Evolutionary conservation across 2,329 filamentous ascomycete species (phyloP).

Genomic region (Clonostachys byssicola): DNA sequence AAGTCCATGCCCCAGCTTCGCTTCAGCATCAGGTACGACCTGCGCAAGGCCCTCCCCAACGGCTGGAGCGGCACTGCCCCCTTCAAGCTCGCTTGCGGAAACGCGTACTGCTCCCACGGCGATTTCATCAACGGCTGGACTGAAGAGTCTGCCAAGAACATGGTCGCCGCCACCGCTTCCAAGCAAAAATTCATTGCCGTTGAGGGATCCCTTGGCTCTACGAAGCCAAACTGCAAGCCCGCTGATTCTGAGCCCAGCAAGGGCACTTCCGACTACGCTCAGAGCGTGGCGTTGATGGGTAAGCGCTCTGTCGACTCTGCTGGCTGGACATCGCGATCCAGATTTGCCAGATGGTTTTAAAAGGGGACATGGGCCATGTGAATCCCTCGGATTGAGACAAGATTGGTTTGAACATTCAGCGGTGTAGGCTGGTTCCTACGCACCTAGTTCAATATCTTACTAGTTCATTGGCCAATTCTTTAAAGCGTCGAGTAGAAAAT

Average conservation of each 20-base stretch:
- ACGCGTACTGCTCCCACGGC: slow-evolving; percentile 31
- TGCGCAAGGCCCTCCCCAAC: slow-evolving; percentile 18
- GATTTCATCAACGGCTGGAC: slow-evolving; percentile 43
- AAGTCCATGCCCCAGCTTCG: slow-evolving; percentile 38
- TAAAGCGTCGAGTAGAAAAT: too few species aligned
- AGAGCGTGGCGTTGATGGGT: too few species aligned
- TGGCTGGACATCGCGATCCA: too few species aligned
- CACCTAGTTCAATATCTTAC: too few species aligned
- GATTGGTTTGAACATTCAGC: too few species aligned
- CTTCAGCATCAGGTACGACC: slow-evolving; percentile 37
- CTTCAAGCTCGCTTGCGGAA: slow-evolving; percentile 31
- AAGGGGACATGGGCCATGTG: too few species aligned
- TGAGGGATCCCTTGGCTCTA: slow-evolving; percentile 10
- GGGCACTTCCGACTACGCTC: slow-evolving; percentile 30
- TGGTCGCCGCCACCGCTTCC: slow-evolving; percentile 24
- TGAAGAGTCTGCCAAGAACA: slow-evolving; percentile 29
- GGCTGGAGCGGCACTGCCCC: slow-evolving; percentile 35
- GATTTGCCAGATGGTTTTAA: too few species aligned
- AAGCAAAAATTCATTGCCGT: slow-evolving; percentile 29
- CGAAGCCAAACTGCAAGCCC: slow-evolving; percentile 15
- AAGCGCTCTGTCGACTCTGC: too few species aligned
- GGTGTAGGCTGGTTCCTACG: too few species aligned
- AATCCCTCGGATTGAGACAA: too few species aligned
- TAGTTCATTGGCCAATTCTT: too few species aligned
- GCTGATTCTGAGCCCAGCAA: slow-evolving; percentile 32